Evolutionary conservation across 257 asterid genomes (phyloP), one percentile per base, ranked within the genome.

Genomic region (Datura wrightii): DNA sequence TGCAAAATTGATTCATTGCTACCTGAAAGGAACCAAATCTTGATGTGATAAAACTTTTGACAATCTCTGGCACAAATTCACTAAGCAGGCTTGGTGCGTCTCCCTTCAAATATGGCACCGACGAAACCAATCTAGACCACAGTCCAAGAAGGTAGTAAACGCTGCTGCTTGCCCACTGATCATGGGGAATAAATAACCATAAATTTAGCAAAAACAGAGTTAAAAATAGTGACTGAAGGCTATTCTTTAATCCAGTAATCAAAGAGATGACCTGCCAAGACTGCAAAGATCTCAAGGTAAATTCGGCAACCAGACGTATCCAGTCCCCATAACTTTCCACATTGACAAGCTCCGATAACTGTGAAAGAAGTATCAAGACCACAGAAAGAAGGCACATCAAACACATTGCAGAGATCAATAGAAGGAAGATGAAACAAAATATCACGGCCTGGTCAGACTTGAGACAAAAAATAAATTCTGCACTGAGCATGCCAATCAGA

Each of bases 111-210:
- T 94, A 97, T 59, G 98, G 98, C 58, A 95, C 98, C 85, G 99
- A 93, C 81, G 96, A 93, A 86, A 95, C 99, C 91, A 97, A 87
- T 90, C 99, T 92, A 87, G 99, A 97, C 99, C 99, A 97, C 86
- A 97, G 89, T 86, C 99, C 99, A 84, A 97, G 89, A 67, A 97
- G 98, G 89, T 97, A 97, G 91, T 94, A 97, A 74, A 97, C 97
- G 71, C 99, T 97, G 93, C 93, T 91, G 89, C 99, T 97, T 86
- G 98, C 99, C 99, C 99, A 97, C 99, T 97, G 96, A 76, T 67
- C 83, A 83, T 50, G 62, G 15, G 63, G 24, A 41, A 85, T 24
- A 70, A 48, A 83, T 69, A 86, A 74, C 78, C 66, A 85, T 82
- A 67, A 53, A 62, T 62, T 69, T 10, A 52, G 58, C 52, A 52